These are phyloP conservation scores for Cantharellus cinnabarinus DNA, from an alignment of 768 basidiomycete genomes.

Conservation along the genomic window DNA sequence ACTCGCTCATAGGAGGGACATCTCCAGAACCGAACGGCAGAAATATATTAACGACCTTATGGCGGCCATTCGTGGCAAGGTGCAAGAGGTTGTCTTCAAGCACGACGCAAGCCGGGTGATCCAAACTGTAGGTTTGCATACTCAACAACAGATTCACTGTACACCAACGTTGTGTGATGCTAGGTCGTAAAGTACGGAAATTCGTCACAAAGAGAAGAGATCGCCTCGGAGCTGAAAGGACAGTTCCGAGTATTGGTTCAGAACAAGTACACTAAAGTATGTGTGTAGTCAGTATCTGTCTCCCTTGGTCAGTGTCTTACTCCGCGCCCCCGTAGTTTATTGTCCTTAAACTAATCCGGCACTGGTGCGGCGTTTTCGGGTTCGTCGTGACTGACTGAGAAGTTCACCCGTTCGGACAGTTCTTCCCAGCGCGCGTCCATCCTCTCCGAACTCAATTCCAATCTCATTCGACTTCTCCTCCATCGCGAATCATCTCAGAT, in stretches of 20 bases:
- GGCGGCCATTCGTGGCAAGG: slow-evolving; percentile 53
- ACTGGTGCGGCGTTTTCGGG: slow-evolving; percentile 7
- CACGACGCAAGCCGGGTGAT: slow-evolving; percentile 82
- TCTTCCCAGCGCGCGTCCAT: slow-evolving; percentile 57
- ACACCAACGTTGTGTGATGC: background rate
- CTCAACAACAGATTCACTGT: background rate
- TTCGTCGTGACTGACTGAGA: background rate
- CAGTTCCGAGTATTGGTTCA: slow-evolving; percentile 57
- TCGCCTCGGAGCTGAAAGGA: slow-evolving; percentile 69
- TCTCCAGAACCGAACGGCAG: slow-evolving; percentile 48
- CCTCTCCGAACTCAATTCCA: slow-evolving; percentile 54
- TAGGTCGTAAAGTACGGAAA: slow-evolving; percentile 60
- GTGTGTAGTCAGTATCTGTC: slow-evolving; percentile 6
- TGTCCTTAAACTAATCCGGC: slow-evolving; percentile 56
- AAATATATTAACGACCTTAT: slow-evolving; percentile 57
- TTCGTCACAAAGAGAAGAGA: slow-evolving; percentile 50
- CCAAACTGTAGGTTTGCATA: slow-evolving; percentile 25
- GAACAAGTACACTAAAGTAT: slow-evolving; percentile 78
- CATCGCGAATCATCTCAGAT: slow-evolving; percentile 72
- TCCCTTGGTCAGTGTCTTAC: background rate
- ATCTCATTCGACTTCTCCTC: slow-evolving; percentile 55
- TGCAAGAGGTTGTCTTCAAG: slow-evolving; percentile 73
- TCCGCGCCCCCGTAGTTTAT: slow-evolving; percentile 34
- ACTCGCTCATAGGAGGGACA: slow-evolving; percentile 48
- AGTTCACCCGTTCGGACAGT: slow-evolving; percentile 20